Conservation (phyloP, 2,329 filamentous ascomycete genomes). For the Leptographium galeiforme region DNA sequence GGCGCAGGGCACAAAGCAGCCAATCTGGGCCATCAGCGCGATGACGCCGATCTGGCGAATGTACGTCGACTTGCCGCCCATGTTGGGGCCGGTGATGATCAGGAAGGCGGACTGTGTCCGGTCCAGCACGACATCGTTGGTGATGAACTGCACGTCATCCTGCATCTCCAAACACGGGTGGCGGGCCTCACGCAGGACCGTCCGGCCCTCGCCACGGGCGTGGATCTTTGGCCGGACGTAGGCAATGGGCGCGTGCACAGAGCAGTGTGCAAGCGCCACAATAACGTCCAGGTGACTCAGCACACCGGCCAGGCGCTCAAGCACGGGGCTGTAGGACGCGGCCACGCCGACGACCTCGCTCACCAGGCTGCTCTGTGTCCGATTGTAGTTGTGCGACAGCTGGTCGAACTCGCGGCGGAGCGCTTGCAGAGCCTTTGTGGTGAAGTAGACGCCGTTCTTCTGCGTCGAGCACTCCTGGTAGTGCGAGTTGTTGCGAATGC, state of each 20-base stretch:
- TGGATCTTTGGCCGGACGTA: constrained; percentile 91
- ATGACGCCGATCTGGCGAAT: constrained; percentile 96
- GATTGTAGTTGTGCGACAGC: constrained; percentile 85
- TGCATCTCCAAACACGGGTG: constrained; percentile 99
- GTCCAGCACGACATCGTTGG: constrained; percentile 78
- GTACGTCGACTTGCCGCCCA: constrained; percentile 98
- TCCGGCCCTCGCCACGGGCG: constrained; percentile 73
- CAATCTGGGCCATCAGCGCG: constrained; percentile 91
- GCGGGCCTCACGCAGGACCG: constrained; percentile 79
- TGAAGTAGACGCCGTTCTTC: constrained; percentile 98
- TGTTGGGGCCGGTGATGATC: constrained; percentile 95
- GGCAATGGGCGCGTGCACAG: constrained; percentile 80
- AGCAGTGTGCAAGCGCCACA: constrained; percentile 82
- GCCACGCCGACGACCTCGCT: constrained; percentile 87
- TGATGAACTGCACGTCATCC: constrained; percentile 97
- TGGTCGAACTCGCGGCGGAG: constrained; percentile 88
- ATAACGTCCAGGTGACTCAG: constrained; percentile 93
- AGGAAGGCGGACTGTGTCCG: constrained; percentile 76
- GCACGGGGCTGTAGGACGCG: constrained; percentile 83
- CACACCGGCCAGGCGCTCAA: constrained; percentile 78
- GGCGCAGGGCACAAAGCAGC: constrained; percentile 86
- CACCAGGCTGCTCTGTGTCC: constrained; percentile 82
- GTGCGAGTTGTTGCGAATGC: constrained; percentile 78
- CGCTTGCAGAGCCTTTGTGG: constrained; percentile 65
- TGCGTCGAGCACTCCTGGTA: constrained; percentile 96